Evolutionary conservation across 73 alveolate genomes (phyloP).

Genomic region (Breviolum minutum): DNA sequence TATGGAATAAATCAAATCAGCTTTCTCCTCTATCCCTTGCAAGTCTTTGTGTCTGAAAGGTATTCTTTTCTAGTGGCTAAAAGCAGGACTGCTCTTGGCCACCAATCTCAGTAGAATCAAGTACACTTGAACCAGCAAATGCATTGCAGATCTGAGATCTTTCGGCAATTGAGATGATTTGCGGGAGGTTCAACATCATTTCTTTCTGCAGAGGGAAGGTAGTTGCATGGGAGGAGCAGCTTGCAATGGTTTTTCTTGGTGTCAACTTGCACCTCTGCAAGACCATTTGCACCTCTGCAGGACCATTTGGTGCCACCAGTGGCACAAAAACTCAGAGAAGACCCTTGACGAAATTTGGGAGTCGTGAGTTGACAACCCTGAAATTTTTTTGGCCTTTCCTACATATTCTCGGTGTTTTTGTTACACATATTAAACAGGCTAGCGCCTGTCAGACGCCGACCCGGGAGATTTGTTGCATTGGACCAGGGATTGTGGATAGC

Average conservation of each 20-base stretch:
- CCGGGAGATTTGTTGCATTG: no score
- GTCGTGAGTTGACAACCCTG: background rate
- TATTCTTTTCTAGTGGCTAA: slow-evolving; percentile 63
- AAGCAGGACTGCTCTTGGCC: slow-evolving; percentile 22
- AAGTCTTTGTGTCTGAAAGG: background rate
- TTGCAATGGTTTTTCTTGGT: background rate
- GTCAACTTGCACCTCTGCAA: no score
- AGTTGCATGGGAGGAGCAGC: slow-evolving; percentile 58
- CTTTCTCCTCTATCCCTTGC: background rate
- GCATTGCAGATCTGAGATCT: no score
- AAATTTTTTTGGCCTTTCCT: no score
- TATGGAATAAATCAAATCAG: background rate
- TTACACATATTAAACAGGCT: no score
- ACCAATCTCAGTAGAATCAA: background rate
- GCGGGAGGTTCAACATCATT: slow-evolving; percentile 71
- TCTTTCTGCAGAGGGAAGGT: slow-evolving; percentile 45
- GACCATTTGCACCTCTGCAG: background rate
- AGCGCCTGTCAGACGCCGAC: no score
- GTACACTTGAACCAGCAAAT: no score
- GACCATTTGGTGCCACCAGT: slow-evolving; percentile 63
- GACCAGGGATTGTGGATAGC: no score
- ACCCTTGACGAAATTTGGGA: background rate
- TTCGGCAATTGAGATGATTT: background rate
- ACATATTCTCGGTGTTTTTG: no score
- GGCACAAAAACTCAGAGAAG: slow-evolving; percentile 66